These are phyloP conservation scores for Calonectria fujianensis DNA, from an alignment of 2,329 filamentous ascomycete species.

Conservation along the genomic window DNA sequence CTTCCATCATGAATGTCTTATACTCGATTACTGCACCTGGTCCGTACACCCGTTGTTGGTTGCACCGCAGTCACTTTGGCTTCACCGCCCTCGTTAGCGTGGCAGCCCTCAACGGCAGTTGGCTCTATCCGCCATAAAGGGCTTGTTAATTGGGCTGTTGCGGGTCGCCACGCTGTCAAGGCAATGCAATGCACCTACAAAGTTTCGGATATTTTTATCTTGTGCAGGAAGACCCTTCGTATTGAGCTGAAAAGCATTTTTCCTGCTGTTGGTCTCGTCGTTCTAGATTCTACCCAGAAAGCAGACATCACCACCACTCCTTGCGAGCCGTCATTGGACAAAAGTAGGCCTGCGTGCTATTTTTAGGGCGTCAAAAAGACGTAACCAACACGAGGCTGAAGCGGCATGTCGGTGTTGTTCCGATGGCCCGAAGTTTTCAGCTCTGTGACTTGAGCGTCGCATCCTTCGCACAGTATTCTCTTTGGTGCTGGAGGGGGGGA, in stretches of 20 bases:
- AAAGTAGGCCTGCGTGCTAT: neutral
- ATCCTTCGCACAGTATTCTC: neutral
- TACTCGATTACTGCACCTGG: neutral
- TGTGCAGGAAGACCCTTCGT: neutral
- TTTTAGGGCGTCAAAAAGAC: neutral
- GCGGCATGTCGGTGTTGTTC: neutral
- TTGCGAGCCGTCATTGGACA: neutral
- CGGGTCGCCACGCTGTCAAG: slow-evolving; percentile 9
- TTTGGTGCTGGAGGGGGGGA: neutral
- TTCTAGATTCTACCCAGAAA: neutral
- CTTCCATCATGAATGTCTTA: neutral
- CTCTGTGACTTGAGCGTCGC: neutral
- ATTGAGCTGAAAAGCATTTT: neutral
- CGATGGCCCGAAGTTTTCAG: neutral
- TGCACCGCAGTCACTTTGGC: neutral
- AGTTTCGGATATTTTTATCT: slow-evolving; percentile 25
- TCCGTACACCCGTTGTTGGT: neutral
- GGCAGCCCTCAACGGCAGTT: neutral
- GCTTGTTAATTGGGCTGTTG: slow-evolving; percentile 1
- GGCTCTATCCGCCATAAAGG: neutral
- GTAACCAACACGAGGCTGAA: neutral
- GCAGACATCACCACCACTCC: neutral
- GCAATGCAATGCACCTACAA: slow-evolving; percentile 6
- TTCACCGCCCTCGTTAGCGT: slow-evolving; percentile 11
- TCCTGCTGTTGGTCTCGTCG: slow-evolving; percentile 8